These are phyloP conservation scores for Aspergillus texensis DNA, from an alignment of 2,329 filamentous ascomycete genomes.

Conservation along the genomic window DNA sequence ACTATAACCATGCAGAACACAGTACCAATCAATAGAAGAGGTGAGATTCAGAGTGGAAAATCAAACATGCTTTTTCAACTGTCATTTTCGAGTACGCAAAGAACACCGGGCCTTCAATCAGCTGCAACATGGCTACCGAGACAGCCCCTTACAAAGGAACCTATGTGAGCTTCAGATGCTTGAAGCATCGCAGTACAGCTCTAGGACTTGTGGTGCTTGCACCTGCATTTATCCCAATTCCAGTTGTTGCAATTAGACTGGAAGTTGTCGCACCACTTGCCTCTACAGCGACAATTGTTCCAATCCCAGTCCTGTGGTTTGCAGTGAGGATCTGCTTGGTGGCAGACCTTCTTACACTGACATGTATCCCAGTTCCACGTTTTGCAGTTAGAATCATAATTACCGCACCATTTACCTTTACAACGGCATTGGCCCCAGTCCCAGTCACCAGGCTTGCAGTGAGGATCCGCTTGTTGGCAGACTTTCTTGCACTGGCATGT, in stretches of 20 bases:
- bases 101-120: background rate
- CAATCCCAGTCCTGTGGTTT: background rate
- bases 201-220: background rate
- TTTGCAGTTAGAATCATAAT: background rate
- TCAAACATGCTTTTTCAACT: background rate
- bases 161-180: background rate
- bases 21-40: background rate
- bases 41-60: background rate
- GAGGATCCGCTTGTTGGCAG: background rate
- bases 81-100: background rate
- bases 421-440: background rate
- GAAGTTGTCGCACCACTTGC: background rate
- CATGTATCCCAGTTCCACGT: background rate
- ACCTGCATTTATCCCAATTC: background rate
- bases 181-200: background rate
- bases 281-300: background rate
- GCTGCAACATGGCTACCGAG: background rate
- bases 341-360: background rate
- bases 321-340: background rate
- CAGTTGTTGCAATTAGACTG: background rate
- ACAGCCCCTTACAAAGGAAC: background rate
- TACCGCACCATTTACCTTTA: background rate
- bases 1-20: background rate
- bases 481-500: background rate
- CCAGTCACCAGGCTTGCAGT: background rate